Evolutionary conservation across 129 eudicot species (phyloP), one percentile per base, ranked within the genome.

Genomic region (Mikania micrantha): DNA sequence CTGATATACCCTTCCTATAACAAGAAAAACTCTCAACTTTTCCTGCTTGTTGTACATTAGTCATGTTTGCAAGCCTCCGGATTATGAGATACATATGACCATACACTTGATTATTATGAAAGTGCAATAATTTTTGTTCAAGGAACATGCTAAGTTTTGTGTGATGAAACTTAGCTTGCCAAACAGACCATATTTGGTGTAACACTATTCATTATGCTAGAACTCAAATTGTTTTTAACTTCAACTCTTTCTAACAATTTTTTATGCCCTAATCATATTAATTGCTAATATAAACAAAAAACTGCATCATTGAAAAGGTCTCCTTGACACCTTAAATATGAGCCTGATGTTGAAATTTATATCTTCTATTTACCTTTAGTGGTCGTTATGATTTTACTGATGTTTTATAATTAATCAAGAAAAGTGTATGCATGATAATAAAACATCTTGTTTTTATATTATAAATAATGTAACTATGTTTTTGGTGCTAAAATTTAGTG

Each of bases 1-100:
- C 88, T 80, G 90, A 87, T 87, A 66, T 74, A 77, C 77, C 64
- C 96, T 87, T 88, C 97, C 96, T 60, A 87, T 22, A 91, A 27
- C 41, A 63, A 73, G 38, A 78, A 20, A 74, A 58, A 52, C 40
- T 83, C 88, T 85, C 87, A 71, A 53, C 66, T 83, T 86, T 73
- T 85, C 94, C 91, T 80, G 79, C 90, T 81, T 84, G 87, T 82
- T 80, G 81, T 48, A 75, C 70, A 50, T 38, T 63, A 85, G 88
- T 67, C 44, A 79, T 27, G 80, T 67, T 72, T 53, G 71, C 88
- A 81, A 59, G 95, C 86, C 94, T 85, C 98, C 64, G 32, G 40
- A 69, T 56, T 74, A n/a, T 66, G 81, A 81, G 87, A 83, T 67
- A 88, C 97, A 85, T 40, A 42, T 76, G 44, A 57, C 57, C 65